Percentiles rank a stretch among this genome's conserved stretches.
phyloP scores from a whole-genome alignment of 345 rosid genomes.

The Dipteronia sinensis region DNA sequence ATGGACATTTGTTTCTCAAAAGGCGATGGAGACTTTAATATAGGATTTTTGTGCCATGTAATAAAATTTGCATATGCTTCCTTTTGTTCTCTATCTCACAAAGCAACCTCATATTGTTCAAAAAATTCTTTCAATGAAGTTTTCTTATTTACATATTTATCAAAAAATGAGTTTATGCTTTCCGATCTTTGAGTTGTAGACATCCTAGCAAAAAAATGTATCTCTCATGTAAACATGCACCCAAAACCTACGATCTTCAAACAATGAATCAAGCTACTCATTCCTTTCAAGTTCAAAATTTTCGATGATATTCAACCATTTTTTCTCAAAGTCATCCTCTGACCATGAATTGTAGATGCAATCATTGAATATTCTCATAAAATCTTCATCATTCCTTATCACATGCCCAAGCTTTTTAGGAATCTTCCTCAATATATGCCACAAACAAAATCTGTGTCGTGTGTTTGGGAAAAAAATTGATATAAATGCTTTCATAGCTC shows the following conservation, averaged over 20 bases:
- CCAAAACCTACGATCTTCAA: not conserved
- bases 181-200: not conserved
- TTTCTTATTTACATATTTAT: not conserved
- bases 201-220: not conserved
- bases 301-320: not conserved
- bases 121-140: not conserved
- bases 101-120: not conserved
- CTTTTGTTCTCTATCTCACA: not conserved
- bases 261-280: not conserved
- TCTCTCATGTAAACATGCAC: not conserved
- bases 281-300: not conserved
- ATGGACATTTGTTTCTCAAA: slow-evolving; percentile 2
- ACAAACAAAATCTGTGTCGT: too few relatives aligned
- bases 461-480: too few relatives aligned
- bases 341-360: not conserved
- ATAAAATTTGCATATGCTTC: not conserved
- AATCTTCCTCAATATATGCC: too few relatives aligned
- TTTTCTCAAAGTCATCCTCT: not conserved
- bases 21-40: not conserved
- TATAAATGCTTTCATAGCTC: too few relatives aligned
- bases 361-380: not conserved
- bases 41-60: not conserved
- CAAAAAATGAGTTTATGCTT: not conserved
- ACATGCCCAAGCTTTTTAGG: too few relatives aligned
- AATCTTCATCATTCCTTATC: not conserved